Base-by-base conservation (phyloP, 2,329 filamentous ascomycete genomes). In the Sporothrix euskadiensis region DNA sequence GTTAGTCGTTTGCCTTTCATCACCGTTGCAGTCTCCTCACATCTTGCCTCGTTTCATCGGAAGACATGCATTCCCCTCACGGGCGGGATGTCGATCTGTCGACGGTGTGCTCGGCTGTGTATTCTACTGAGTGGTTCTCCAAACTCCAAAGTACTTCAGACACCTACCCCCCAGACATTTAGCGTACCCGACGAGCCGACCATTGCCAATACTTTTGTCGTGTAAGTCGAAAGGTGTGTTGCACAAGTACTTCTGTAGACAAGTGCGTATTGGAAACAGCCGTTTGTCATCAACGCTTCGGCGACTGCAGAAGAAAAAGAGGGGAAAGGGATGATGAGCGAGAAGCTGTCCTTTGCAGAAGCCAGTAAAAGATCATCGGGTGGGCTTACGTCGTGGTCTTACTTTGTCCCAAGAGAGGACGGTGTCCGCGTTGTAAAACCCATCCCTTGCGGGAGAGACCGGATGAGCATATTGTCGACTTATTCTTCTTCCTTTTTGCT, bases 41-140 rank as follows among this genome's bases (percentile, higher is more conserved):
- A 70, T 70, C 49, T 56, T 35, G 49, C 63, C 63, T 68, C 63
- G 63, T 68, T 68, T 68, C 63, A 49, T 49, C 39, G n/a, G 63
- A 68, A 26, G 39, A 47, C 63, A 68, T 32, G 22, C 63, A 30
- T 30, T 49, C 63, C 22, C 63, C 39, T 68, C 63, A 30, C 12
- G 22, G 35, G 41, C 39, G 8, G n/a, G 47, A 12, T n/a, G 63
- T 49, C 39, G 63, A 68, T 68, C 63, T 22, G 63, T 30, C 16
- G n/a, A 32, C 39, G n/a, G 5, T 19, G 39, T 47, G 63, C 39
- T 68, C 39, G 41, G 39, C 63, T 68, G 39, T 41, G 22, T 19
- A 19, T 12, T 47, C 41, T 12, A 47, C n/a, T n/a, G n/a, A 44
- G 41, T 44, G 8, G 9, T 47, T 14, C 1, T 47, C 41, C 12